A percentile compares a stretch with the other conserved stretches of the same genome.
Evolutionary conservation across 352 stramenopile genomes (phyloP).

Genomic region (Pythium periplocum): DNA sequence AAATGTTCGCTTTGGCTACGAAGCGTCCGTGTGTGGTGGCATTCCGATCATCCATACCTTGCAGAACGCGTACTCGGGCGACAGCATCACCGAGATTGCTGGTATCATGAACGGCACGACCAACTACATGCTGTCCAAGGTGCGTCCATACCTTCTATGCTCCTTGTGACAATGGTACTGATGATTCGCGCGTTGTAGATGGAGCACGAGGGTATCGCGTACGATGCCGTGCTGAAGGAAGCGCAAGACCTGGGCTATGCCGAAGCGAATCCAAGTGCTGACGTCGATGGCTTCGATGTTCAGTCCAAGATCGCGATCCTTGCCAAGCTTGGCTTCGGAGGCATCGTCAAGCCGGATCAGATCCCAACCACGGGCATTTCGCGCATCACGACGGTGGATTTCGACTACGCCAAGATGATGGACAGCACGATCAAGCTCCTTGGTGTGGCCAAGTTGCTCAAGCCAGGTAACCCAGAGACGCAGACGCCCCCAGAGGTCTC

Average conservation of each 20-base stretch:
- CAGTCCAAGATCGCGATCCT: slow-evolving; percentile 95
- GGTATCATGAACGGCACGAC: slow-evolving; percentile 98
- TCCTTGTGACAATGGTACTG: background rate
- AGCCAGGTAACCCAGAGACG: slow-evolving; percentile 67
- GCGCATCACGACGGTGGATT: slow-evolving; percentile 88
- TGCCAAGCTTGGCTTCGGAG: slow-evolving; percentile 92
- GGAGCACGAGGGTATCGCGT: slow-evolving; percentile 90
- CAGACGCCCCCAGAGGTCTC: slow-evolving; percentile 74
- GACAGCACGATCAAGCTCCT: slow-evolving; percentile 96
- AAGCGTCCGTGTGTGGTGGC: slow-evolving; percentile 94
- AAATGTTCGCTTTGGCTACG: slow-evolving; percentile 89
- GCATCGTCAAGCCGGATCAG: slow-evolving; percentile 76
- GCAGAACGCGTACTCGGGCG: slow-evolving; percentile 89
- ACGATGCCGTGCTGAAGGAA: slow-evolving; percentile 91
- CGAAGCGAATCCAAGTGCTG: slow-evolving; percentile 93
- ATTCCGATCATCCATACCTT: slow-evolving; percentile 97
- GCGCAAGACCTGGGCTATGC: slow-evolving; percentile 91
- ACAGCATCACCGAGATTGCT: slow-evolving; percentile 91
- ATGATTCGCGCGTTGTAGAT: slow-evolving; percentile 47
- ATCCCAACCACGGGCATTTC: slow-evolving; percentile 94
- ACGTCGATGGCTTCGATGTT: slow-evolving; percentile 95
- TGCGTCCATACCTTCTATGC: background rate
- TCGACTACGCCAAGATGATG: slow-evolving; percentile 96
- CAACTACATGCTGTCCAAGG: slow-evolving; percentile 97
- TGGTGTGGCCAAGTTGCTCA: slow-evolving; percentile 77